Percentiles rank a stretch among this genome's conserved stretches.
Evolutionary conservation across 73 alveolate species (phyloP).

Genomic region (Uronychia setigera): DNA sequence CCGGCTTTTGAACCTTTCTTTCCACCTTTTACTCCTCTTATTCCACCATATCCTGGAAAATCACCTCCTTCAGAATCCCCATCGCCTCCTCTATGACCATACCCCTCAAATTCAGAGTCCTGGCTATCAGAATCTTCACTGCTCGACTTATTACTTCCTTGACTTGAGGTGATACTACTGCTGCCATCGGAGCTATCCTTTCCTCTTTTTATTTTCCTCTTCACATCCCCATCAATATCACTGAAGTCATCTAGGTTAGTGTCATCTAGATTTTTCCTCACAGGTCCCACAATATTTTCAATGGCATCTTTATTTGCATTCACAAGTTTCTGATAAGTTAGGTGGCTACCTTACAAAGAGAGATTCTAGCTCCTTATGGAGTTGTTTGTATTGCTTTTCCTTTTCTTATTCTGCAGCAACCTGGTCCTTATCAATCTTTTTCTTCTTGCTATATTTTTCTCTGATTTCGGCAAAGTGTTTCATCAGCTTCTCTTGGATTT

Average conservation of each 20-base stretch:
- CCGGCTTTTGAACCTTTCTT: too few relatives aligned
- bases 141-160: background rate
- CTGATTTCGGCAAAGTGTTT: constrained; percentile 12
- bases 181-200: background rate
- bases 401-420: background rate
- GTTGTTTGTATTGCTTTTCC: background rate
- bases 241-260: background rate
- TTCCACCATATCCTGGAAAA: too few relatives aligned
- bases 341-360: background rate
- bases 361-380: background rate
- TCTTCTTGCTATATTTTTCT: background rate
- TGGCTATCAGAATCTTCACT: background rate
- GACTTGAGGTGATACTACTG: constrained; percentile 5
- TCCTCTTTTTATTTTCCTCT: background rate
- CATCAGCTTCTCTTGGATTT: constrained; percentile 1
- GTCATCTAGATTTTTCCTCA: background rate
- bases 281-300: constrained; percentile 1
- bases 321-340: constrained; percentile 7
- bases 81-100: too few relatives aligned
- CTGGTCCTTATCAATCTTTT: background rate
- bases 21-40: too few relatives aligned
- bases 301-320: constrained; percentile 24
- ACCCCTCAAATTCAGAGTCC: too few relatives aligned
- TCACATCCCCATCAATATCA: background rate
- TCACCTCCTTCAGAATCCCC: too few relatives aligned